phyloP scores from a whole-genome alignment of 208 protist genomes.

The Crithidia sp. region DNA sequence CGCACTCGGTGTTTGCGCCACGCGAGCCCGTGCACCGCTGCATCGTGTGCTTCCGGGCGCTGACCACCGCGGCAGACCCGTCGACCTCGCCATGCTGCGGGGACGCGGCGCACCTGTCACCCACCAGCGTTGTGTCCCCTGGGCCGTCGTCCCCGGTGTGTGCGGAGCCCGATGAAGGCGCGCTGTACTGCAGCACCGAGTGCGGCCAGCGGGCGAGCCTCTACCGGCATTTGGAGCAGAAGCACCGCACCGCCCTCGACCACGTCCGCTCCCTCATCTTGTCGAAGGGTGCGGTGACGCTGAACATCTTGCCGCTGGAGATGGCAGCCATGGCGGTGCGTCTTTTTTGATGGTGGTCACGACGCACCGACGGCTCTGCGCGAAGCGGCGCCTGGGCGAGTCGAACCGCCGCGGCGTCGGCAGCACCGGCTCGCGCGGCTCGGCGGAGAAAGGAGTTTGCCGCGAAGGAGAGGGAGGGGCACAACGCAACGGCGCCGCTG shows the following conservation, averaged over 20 bases:
- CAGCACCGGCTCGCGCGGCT: constrained; percentile 5
- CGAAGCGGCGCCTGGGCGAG: constrained; percentile 36
- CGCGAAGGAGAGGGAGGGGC: not conserved
- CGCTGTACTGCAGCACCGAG: constrained; percentile 31
- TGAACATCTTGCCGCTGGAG: constrained; percentile 58
- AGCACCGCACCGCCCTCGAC: constrained; percentile 41
- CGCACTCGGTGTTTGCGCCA: constrained; percentile 46
- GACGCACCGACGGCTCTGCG: constrained; percentile 56
- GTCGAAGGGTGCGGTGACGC: constrained; percentile 35
- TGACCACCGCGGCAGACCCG: constrained; percentile 4
- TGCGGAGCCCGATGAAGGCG: constrained; percentile 15
- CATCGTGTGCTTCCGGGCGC: constrained; percentile 52
- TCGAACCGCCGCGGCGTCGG: constrained; percentile 6
- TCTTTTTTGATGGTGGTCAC: constrained; percentile 73
- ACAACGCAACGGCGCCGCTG: not conserved
- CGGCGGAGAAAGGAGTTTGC: constrained; percentile 6
- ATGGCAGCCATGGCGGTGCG: constrained; percentile 69
- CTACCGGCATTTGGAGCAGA: constrained; percentile 42
- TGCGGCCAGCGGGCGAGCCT: constrained; percentile 46
- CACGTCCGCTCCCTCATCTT: constrained; percentile 49
- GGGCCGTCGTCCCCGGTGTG: constrained; percentile 11
- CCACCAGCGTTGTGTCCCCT: constrained; percentile 13
- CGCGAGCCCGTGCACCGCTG: constrained; percentile 39
- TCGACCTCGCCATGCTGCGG: not conserved
- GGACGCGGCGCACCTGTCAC: not conserved